A percentile compares a stretch with the other conserved stretches of the same genome.
phyloP scores from a whole-genome alignment of 805 yeast species.

The Ogataea trehalophila region DNA sequence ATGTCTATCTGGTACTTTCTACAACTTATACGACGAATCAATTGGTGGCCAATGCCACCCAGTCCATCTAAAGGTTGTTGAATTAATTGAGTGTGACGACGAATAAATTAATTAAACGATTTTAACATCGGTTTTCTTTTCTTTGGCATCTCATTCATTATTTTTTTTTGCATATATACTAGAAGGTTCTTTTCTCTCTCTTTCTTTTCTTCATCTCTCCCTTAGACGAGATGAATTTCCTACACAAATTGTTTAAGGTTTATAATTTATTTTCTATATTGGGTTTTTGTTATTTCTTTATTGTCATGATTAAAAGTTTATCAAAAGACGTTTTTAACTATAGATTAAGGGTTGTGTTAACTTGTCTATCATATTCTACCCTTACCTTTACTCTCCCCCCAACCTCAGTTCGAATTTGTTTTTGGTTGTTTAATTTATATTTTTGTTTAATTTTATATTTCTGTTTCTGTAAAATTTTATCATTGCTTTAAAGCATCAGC shows the following conservation, averaged over 20 bases:
- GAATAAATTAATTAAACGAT: conserved; percentile 8
- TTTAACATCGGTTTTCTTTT: neutral
- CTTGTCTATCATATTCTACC: too few relatives aligned
- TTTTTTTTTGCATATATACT: neutral
- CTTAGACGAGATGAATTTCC: too few relatives aligned
- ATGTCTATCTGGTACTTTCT: conserved; percentile 53
- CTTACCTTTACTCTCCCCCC: too few relatives aligned
- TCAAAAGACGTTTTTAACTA: too few relatives aligned
- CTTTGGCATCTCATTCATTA: neutral
- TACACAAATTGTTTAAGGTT: too few relatives aligned
- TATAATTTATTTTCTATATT: too few relatives aligned
- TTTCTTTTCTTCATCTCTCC: too few relatives aligned
- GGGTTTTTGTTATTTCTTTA: too few relatives aligned
- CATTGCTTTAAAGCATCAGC: too few relatives aligned
- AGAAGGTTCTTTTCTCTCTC: too few relatives aligned
- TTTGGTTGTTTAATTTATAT: neutral
- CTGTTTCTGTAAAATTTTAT: neutral
- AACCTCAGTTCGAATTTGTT: neutral
- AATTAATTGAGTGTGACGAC: conserved; percentile 31
- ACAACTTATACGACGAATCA: conserved; percentile 50
- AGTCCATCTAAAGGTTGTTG: conserved; percentile 40
- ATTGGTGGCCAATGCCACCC: conserved; percentile 44
- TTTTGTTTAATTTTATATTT: neutral
- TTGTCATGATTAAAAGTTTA: too few relatives aligned
- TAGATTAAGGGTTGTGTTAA: too few relatives aligned